These are phyloP conservation scores for Teratosphaeria zuluensis DNA, from an alignment of 2,329 filamentous ascomycete species.

Conservation along the genomic window DNA sequence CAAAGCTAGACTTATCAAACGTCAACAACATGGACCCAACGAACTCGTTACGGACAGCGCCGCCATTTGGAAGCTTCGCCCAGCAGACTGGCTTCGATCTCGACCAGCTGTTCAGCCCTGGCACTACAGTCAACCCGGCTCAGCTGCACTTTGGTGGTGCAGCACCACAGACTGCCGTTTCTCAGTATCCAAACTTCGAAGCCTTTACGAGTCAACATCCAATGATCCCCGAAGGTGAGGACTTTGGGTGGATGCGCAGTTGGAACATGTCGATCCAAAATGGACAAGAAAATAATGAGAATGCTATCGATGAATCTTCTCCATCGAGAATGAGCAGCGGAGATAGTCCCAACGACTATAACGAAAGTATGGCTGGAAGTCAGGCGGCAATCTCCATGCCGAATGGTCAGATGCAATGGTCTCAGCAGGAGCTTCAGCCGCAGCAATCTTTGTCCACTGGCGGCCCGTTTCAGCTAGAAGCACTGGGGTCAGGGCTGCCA, in stretches of 20 bases:
- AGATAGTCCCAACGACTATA: constrained; percentile 81
- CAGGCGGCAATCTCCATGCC: constrained; percentile 13
- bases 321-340: constrained; percentile 95
- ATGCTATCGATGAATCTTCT: constrained; percentile 82
- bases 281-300: constrained; percentile 55
- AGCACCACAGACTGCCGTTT: constrained; percentile 29
- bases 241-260: constrained; percentile 77
- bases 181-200: constrained; percentile 43
- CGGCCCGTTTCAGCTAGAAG: constrained; percentile 65
- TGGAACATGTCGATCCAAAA: constrained; percentile 64
- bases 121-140: constrained; percentile 54
- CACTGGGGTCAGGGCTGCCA: constrained; percentile 63
- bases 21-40: constrained; percentile 52
- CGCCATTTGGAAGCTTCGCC: constrained; percentile 56
- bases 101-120: constrained; percentile 59
- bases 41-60: constrained; percentile 68
- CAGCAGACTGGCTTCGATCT: constrained; percentile 53
- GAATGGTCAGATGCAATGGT: constrained; percentile 39
- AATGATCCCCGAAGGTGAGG: constrained; percentile 58
- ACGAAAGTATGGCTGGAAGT: constrained; percentile 79
- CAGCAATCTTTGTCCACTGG: constrained; percentile 51
- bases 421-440: constrained; percentile 59
- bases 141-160: constrained; percentile 72
- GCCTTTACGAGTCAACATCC: constrained; percentile 22
- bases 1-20: constrained; percentile 72